Conservation (phyloP, 345 rosid genomes). For the Arabidopsis thaliana region DNA sequence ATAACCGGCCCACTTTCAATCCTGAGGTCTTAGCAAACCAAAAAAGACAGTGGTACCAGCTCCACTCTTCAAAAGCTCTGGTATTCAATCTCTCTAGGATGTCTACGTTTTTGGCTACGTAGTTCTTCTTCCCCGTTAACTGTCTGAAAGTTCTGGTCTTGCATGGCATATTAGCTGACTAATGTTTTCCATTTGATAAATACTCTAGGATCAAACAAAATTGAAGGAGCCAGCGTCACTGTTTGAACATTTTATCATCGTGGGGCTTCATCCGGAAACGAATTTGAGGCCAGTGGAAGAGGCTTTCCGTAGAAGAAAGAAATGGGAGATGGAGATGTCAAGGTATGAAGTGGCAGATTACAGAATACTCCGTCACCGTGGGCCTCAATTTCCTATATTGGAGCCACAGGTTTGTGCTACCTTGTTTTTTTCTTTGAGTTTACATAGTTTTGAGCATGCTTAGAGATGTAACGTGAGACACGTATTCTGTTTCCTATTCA, state of each 20-base stretch:
- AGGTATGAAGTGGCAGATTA: constrained; percentile 62
- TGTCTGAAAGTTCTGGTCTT: neutral
- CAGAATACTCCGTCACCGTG: constrained; percentile 57
- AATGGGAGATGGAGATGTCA: constrained; percentile 74
- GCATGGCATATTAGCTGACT: constrained; percentile 21
- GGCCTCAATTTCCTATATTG: constrained; percentile 74
- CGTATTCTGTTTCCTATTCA: neutral
- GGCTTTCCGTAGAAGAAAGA: constrained; percentile 80
- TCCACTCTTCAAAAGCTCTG: constrained; percentile 79
- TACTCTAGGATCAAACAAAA: constrained; percentile 66
- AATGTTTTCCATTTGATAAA: constrained; percentile 35
- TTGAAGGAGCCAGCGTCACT: constrained; percentile 76
- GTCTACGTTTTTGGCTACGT: constrained; percentile 19
- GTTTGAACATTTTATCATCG: constrained; percentile 88
- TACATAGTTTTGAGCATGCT: constrained; percentile 22
- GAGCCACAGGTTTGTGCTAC: constrained; percentile 82
- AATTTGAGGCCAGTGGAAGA: constrained; percentile 80
- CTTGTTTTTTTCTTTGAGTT: constrained; percentile 10
- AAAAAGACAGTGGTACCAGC: constrained; percentile 97
- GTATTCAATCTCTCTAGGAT: constrained; percentile 51
- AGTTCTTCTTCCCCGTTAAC: constrained; percentile 18
- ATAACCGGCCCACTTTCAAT: constrained; percentile 64
- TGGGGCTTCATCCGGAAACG: constrained; percentile 86
- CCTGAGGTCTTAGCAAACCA: constrained; percentile 96
- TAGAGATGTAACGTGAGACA: constrained; percentile 19